Conservation (phyloP, 176 grass and related monocot species). For the Aegilops speltoides region DNA sequence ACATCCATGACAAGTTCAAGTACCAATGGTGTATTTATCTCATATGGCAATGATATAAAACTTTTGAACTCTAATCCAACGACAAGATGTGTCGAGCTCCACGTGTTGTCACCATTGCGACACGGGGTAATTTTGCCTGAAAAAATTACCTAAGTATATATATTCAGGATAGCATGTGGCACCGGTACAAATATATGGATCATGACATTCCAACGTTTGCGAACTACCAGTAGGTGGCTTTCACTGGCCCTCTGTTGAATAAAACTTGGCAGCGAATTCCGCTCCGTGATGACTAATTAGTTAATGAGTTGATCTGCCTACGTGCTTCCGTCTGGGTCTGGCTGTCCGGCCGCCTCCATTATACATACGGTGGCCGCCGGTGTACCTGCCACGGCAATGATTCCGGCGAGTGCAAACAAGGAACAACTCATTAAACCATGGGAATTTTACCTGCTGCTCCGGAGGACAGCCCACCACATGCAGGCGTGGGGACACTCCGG, state of each 20-base stretch:
- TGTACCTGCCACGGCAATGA: slow-evolving; percentile 44
- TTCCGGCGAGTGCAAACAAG: background rate
- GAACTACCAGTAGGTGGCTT: background rate
- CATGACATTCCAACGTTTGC: background rate
- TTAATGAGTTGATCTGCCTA: too few relatives aligned
- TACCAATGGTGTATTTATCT: too few relatives aligned
- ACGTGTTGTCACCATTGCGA: too few relatives aligned
- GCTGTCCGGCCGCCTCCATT: background rate
- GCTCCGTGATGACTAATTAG: too few relatives aligned
- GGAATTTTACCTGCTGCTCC: background rate
- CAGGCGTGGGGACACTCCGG: background rate
- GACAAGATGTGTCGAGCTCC: too few relatives aligned
- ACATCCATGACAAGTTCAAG: too few relatives aligned
- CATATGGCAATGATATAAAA: too few relatives aligned
- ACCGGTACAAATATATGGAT: background rate
- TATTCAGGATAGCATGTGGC: background rate
- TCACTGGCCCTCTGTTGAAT: background rate
- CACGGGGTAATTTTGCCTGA: too few relatives aligned
- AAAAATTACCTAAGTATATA: too few relatives aligned
- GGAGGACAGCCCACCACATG: slow-evolving; percentile 30
- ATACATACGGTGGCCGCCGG: background rate
- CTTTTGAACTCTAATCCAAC: too few relatives aligned
- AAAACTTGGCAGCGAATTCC: too few relatives aligned
- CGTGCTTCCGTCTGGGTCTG: background rate
- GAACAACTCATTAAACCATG: slow-evolving; percentile 21